These are phyloP conservation scores for Silene noctiflora DNA, from an alignment of 179 eudicot genomes.

Conservation along the genomic window DNA sequence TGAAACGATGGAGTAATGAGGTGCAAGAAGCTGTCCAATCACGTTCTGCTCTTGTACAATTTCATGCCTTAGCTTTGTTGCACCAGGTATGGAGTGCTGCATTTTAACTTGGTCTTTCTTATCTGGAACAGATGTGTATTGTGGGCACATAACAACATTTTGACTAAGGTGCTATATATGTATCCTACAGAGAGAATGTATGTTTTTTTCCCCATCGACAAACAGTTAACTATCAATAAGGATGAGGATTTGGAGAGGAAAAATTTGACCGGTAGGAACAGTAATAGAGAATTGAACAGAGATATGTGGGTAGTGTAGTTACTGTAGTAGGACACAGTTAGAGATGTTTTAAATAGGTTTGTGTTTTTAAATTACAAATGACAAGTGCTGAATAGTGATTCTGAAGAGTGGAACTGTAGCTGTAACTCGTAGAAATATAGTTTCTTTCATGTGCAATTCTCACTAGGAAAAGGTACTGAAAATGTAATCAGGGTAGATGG, in stretches of 20 bases:
- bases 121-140: neutral
- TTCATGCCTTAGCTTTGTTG: slow-evolving; percentile 87
- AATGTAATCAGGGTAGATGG: neutral
- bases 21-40: slow-evolving; percentile 98
- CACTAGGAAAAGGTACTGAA: neutral
- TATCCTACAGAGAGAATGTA: neutral
- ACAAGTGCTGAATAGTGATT: neutral
- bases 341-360: neutral
- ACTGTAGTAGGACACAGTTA: neutral
- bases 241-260: neutral
- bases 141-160: too few species aligned
- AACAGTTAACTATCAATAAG: neutral
- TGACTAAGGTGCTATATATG: too few species aligned
- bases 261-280: neutral
- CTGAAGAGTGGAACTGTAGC: neutral
- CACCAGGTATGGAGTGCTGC: slow-evolving; percentile 59
- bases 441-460: neutral
- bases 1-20: slow-evolving; percentile 97
- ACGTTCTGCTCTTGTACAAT: slow-evolving; percentile 94
- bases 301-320: neutral
- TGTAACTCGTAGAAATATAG: neutral
- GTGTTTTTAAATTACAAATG: neutral
- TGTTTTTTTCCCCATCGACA: neutral
- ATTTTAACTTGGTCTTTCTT: neutral
- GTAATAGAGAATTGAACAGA: neutral